Evolutionary conservation across 345 rosid genomes (phyloP).

Genomic region (Eutrema heterophyllum): DNA sequence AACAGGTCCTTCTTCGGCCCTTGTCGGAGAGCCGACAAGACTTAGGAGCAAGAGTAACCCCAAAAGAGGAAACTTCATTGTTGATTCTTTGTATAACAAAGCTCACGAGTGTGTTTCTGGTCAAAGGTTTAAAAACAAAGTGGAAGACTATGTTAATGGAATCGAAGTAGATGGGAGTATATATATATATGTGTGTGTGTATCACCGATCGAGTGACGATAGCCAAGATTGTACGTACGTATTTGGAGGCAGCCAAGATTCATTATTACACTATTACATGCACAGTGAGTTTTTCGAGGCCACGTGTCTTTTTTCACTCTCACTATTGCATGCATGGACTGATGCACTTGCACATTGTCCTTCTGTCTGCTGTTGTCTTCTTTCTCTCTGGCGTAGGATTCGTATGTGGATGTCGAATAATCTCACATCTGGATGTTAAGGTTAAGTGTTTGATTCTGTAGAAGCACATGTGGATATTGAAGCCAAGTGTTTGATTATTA

Average conservation of each 20-base stretch:
- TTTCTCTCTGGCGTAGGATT: neutral
- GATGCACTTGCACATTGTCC: neutral
- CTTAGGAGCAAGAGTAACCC: slow-evolving; percentile 17
- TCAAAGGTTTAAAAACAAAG: neutral
- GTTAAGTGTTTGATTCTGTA: neutral
- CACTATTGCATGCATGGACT: neutral
- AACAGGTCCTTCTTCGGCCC: slow-evolving; percentile 24
- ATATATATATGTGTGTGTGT: neutral
- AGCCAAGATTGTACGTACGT: neutral
- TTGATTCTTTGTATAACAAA: neutral
- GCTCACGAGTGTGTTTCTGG: slow-evolving; percentile 2
- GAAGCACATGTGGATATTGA: slow-evolving; percentile 17
- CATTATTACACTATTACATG: neutral
- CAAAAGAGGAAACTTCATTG: slow-evolving; percentile 13
- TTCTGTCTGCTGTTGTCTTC: neutral
- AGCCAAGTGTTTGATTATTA: neutral
- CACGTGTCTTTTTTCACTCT: too few relatives aligned
- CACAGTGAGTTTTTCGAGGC: neutral
- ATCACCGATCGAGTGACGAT: neutral
- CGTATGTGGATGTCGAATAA: neutral
- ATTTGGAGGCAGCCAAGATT: too few relatives aligned
- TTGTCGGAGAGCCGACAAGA: slow-evolving; percentile 6
- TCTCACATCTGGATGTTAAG: slow-evolving; percentile 8
- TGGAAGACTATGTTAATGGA: neutral
- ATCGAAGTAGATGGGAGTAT: neutral